Percentiles rank a stretch among this genome's conserved stretches.
These are phyloP conservation scores for Scutellaria galericulata DNA, from an alignment of 257 asterid species.

Conservation along the genomic window DNA sequence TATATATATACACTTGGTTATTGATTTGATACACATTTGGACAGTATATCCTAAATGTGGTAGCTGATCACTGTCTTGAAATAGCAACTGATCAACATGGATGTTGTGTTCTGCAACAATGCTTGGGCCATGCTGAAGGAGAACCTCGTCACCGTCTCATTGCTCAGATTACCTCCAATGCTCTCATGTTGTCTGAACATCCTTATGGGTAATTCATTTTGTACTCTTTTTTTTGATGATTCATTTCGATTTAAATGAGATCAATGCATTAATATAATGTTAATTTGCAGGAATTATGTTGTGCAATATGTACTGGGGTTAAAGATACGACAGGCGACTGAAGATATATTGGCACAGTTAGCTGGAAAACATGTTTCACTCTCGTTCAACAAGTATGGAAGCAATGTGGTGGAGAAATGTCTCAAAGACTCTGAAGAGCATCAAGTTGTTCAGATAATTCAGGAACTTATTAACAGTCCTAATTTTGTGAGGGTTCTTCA, in stretches of 20 bases:
- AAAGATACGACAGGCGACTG: constrained; percentile 22
- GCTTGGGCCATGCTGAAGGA: constrained; percentile 46
- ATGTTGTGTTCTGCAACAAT: constrained; percentile 66
- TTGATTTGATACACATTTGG: background rate
- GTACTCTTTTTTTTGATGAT: no score
- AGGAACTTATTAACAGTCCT: constrained; percentile 49
- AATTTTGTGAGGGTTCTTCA: constrained; percentile 56
- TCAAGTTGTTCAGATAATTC: constrained; percentile 35
- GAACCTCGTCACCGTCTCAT: constrained; percentile 46
- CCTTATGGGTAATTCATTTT: constrained; percentile 48
- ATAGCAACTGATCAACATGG: constrained; percentile 70
- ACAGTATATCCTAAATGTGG: constrained; percentile 54
- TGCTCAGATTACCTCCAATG: constrained; percentile 48
- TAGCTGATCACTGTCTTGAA: constrained; percentile 57
- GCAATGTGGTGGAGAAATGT: constrained; percentile 74
- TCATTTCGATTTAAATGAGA: background rate
- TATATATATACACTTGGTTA: no score
- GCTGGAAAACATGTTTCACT: constrained; percentile 46
- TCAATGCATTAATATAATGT: no score
- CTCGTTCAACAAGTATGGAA: constrained; percentile 62
- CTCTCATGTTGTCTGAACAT: constrained; percentile 48
- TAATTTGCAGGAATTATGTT: constrained; percentile 61
- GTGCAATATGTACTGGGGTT: constrained; percentile 56
- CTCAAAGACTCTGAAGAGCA: constrained; percentile 38
- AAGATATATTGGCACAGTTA: constrained; percentile 41